Base-by-base conservation (phyloP, 768 basidiomycete genomes). In the Phanerochaete carnosa region DNA sequence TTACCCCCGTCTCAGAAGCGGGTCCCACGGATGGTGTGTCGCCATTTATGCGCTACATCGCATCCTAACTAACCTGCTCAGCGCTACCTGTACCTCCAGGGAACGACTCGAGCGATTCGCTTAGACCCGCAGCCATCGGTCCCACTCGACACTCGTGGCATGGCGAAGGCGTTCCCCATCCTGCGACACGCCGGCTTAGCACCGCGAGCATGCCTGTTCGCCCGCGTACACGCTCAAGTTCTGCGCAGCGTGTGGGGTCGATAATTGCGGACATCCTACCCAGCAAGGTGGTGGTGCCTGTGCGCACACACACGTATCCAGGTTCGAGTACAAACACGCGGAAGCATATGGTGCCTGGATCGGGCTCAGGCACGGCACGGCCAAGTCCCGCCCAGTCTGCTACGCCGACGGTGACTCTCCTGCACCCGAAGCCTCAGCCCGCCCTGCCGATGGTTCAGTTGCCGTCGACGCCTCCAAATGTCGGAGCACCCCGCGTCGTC, bases 181-280 rank as follows among this genome's bases (percentile, higher is more conserved):
- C 62, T 22, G 60, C 64, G 16, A 54, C 55, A n/a, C 70, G 70
- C 58, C 68, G 70, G n/a, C 63, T 71, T n/a, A 69, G 67, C 61
- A 70, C 63, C 53, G 68, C 67, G 23, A 71, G 68, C 60, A 67
- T 65, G 47, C 70, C 70, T 23, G 65, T 61, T 28, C 65, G 64
- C 2, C 59, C 59, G 26, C 63, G 65, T 50, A 56, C 67, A n/a
- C 50, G 51, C 29, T 54, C 66, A 39, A 70, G 72, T 57, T 62
- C 68, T 5, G 62, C 65, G 19, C 60, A 71, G 30, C 68, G 73
- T 15, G 74, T 78, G 30, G 83, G 83, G 25, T 75, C 75, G 55
- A 70, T 85, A 61, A 86, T 89, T 46, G 76, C 79, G 68, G 84
- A 87, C 63, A 83, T 89, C 73, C 72, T 88, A 4, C 83, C 84